Percentiles rank a stretch among this genome's conserved stretches.
phyloP scores from a whole-genome alignment of 495 filamentous ascomycete genomes.

The Aspergillus ellipticus region DNA sequence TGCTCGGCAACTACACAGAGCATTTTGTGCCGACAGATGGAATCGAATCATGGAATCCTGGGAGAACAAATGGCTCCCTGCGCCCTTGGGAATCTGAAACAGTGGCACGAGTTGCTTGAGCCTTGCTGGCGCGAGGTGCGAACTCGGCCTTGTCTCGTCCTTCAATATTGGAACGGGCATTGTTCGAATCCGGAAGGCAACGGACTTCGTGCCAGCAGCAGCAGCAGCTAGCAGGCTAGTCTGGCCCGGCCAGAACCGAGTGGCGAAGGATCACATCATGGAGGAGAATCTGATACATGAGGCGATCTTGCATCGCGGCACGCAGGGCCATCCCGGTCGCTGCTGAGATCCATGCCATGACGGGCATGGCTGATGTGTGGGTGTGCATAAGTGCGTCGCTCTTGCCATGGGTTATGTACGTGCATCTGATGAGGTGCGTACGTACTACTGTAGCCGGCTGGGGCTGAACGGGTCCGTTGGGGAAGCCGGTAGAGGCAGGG shows the following conservation, averaged over 20 bases:
- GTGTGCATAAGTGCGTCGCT: background rate
- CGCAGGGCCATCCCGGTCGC: conserved; percentile 1
- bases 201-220: background rate
- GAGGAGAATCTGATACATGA: conserved; percentile 4
- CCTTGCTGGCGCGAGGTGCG: background rate
- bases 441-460: conserved; percentile 1
- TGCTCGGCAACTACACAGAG: too few species aligned
- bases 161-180: background rate
- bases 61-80: background rate
- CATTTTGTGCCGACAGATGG: background rate
- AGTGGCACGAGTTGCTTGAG: conserved; percentile 1
- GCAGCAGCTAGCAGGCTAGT: background rate
- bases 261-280: background rate
- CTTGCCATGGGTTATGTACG: background rate
- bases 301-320: conserved; percentile 4
- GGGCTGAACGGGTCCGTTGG: background rate
- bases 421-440: background rate
- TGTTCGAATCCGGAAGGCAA: background rate
- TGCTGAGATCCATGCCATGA: conserved; percentile 1
- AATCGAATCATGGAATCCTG: background rate
- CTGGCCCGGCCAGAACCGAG: background rate
- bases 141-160: background rate
- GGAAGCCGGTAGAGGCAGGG: conserved; percentile 5
- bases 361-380: background rate
- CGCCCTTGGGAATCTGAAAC: background rate